Conservation (phyloP, 2,329 filamentous ascomycete species). For the Paecilomyces niveus region DNA sequence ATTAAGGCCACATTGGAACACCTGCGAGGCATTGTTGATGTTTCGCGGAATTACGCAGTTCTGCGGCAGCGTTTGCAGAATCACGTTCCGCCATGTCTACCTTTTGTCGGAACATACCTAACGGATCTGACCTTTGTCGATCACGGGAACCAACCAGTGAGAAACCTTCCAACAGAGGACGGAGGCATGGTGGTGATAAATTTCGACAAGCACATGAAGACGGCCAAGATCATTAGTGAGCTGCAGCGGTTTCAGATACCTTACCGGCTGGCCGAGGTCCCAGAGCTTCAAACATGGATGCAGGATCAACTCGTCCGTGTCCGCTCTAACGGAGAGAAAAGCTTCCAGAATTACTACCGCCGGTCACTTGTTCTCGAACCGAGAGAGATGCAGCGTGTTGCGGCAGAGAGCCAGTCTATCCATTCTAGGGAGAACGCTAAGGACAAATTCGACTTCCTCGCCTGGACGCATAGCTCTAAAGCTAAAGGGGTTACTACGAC, state of each 20-base stretch:
- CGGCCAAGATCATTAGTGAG: slow-evolving; percentile 90
- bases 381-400: slow-evolving; percentile 22
- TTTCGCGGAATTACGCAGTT: slow-evolving; percentile 82
- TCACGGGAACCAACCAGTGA: slow-evolving; percentile 81
- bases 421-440: slow-evolving; percentile 34
- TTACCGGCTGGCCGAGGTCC: slow-evolving; percentile 73
- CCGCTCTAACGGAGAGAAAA: slow-evolving; percentile 55
- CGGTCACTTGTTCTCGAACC: slow-evolving; percentile 81
- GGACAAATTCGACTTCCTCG: slow-evolving; percentile 47
- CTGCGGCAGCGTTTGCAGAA: slow-evolving; percentile 76
- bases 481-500: slow-evolving; percentile 31
- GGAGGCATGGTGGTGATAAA: slow-evolving; percentile 76
- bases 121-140: slow-evolving; percentile 96
- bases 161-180: slow-evolving; percentile 63
- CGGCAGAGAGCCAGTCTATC: slow-evolving; percentile 19
- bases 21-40: slow-evolving; percentile 78
- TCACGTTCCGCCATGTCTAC: slow-evolving; percentile 84
- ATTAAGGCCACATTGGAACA: slow-evolving; percentile 72
- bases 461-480: slow-evolving; percentile 43
- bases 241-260: slow-evolving; percentile 94
- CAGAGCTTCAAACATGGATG: slow-evolving; percentile 91
- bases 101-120: slow-evolving; percentile 92
- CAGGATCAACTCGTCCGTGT: slow-evolving; percentile 72
- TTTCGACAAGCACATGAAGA: slow-evolving; percentile 94
- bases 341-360: slow-evolving; percentile 65